Conservation (phyloP, 2,329 filamentous ascomycete species). For the Diaporthe sp. region DNA sequence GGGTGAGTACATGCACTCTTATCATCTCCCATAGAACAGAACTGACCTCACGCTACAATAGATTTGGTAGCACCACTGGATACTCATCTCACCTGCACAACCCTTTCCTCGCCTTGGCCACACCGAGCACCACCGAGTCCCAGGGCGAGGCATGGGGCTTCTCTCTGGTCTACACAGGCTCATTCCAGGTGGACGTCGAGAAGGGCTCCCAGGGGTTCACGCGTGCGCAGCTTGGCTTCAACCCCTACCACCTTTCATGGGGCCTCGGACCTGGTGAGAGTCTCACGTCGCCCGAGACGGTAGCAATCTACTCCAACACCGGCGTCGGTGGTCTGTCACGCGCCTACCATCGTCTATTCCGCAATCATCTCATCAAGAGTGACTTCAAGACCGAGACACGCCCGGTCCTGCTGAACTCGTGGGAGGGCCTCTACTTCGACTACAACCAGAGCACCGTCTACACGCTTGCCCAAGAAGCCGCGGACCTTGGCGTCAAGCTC, state of each 20-base stretch:
- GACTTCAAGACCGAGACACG: slow-evolving; percentile 66
- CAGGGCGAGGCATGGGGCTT: slow-evolving; percentile 75
- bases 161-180: slow-evolving; percentile 75
- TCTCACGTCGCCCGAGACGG: slow-evolving; percentile 73
- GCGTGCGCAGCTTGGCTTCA: slow-evolving; percentile 72
- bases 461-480: slow-evolving; percentile 68
- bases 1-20: slow-evolving; percentile 54
- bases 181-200: slow-evolving; percentile 73
- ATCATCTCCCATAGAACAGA: too few relatives aligned
- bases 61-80: slow-evolving; percentile 72
- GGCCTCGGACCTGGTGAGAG: slow-evolving; percentile 67
- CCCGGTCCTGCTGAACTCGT: slow-evolving; percentile 74
- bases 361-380: slow-evolving; percentile 71
- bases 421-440: slow-evolving; percentile 74
- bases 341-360: slow-evolving; percentile 72
- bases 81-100: slow-evolving; percentile 77
- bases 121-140: slow-evolving; percentile 71
- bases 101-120: slow-evolving; percentile 71
- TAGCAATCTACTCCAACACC: slow-evolving; percentile 71
- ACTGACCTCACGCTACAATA: slow-evolving; percentile 45
- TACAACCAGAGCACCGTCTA: slow-evolving; percentile 70
- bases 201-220: slow-evolving; percentile 74
- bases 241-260: slow-evolving; percentile 73
- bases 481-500: slow-evolving; percentile 71
- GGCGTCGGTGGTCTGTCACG: slow-evolving; percentile 75